Evolutionary conservation across 202 grass and related monocot species (phyloP).

Genomic region (Carex arenaria): DNA sequence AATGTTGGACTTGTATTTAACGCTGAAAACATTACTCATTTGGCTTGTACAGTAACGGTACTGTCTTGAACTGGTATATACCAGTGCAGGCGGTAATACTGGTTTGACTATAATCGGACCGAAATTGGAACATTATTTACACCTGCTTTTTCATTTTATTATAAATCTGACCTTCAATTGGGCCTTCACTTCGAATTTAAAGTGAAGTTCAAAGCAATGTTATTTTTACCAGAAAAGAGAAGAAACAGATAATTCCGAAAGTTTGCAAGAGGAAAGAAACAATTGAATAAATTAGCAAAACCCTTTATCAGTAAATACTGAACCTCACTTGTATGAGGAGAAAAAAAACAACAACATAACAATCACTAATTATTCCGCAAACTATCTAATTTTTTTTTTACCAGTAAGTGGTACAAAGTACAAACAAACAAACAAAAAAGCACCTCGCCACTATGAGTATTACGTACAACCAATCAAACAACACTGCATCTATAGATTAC

Average conservation of each 20-base stretch:
- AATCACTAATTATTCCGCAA: neutral
- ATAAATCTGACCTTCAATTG: neutral
- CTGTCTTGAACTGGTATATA: neutral
- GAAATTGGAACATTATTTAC: neutral
- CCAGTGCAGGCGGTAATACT: neutral
- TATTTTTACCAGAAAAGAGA: neutral
- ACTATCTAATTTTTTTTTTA: neutral
- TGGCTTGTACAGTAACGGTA: neutral
- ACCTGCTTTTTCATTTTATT: neutral
- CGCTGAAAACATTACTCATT: neutral
- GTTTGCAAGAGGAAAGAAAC: neutral
- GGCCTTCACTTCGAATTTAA: neutral
- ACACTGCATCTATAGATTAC: neutral
- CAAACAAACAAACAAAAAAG: neutral
- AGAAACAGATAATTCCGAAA: neutral
- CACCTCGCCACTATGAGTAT: neutral
- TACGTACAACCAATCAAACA: slow-evolving; percentile 28
- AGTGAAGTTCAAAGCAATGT: neutral
- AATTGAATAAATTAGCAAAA: slow-evolving; percentile 1
- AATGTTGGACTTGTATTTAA: neutral
- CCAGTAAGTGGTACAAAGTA: neutral
- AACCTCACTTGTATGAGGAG: neutral
- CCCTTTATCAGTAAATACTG: neutral
- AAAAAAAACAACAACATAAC: neutral
- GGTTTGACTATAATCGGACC: neutral